These are phyloP conservation scores for Diplogelasinospora grovesii DNA, from an alignment of 495 filamentous ascomycete species.

Conservation along the genomic window DNA sequence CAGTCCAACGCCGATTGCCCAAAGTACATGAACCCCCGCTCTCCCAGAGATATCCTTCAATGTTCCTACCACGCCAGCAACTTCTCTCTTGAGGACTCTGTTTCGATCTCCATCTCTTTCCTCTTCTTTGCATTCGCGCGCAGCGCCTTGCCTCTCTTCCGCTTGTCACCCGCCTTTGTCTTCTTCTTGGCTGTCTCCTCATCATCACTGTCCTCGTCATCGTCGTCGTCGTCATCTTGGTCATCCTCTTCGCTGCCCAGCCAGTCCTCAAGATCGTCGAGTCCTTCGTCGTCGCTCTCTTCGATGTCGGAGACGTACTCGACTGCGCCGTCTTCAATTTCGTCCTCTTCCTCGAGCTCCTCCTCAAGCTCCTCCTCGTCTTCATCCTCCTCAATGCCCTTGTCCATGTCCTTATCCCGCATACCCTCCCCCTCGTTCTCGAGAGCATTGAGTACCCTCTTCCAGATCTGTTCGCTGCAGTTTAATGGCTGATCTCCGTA, in stretches of 20 bases:
- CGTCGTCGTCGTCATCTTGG: slow-evolving; percentile 40
- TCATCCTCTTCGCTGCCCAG: slow-evolving; percentile 43
- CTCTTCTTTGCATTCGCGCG: slow-evolving; percentile 58
- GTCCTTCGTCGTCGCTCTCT: slow-evolving; percentile 48
- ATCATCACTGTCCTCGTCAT: slow-evolving; percentile 47
- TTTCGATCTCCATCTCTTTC: slow-evolving; percentile 68
- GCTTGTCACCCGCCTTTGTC: slow-evolving; percentile 51
- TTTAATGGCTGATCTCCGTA: slow-evolving; percentile 95
- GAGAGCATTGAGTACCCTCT: slow-evolving; percentile 87
- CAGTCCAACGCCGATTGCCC: too few species aligned
- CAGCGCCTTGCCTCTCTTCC: slow-evolving; percentile 55
- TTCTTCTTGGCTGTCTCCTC: slow-evolving; percentile 46
- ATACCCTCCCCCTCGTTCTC: slow-evolving; percentile 78
- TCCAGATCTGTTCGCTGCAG: slow-evolving; percentile 90
- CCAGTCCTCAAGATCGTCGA: slow-evolving; percentile 46
- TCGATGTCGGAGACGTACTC: slow-evolving; percentile 71
- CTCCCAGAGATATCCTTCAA: too few species aligned
- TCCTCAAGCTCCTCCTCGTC: slow-evolving; percentile 59
- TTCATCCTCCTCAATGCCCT: slow-evolving; percentile 76
- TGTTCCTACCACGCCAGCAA: slow-evolving; percentile 39
- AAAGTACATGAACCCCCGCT: neutral
- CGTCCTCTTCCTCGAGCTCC: slow-evolving; percentile 62
- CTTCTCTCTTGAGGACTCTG: slow-evolving; percentile 43
- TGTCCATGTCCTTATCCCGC: slow-evolving; percentile 82
- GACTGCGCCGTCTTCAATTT: slow-evolving; percentile 64